Evolutionary conservation across 1,284 basidiomycete species (phyloP).

Genomic region (Lignosus rhinocerotis): DNA sequence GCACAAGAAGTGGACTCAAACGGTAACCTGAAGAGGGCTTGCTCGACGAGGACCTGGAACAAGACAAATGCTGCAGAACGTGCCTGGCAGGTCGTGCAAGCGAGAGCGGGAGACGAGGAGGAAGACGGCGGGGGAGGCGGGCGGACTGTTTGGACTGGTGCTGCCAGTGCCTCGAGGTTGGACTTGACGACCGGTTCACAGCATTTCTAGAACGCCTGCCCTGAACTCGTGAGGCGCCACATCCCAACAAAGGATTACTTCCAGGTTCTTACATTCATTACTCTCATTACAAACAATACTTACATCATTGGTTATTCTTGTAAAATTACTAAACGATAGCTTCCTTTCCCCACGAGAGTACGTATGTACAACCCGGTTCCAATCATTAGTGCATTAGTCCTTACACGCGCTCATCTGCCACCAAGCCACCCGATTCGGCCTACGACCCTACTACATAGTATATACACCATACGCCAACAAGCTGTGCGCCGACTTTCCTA

Average conservation of each 20-base stretch:
- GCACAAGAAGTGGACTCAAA: slow-evolving; percentile 18
- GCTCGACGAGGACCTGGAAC: slow-evolving; percentile 7
- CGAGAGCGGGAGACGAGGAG: slow-evolving; percentile 15
- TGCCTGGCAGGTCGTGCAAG: slow-evolving; percentile 2
- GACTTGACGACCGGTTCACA: slow-evolving; percentile 31
- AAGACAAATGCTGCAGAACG: slow-evolving; percentile 6
- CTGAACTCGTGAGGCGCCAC: slow-evolving; percentile 26
- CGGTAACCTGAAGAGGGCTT: slow-evolving; percentile 9
- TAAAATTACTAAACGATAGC: no score
- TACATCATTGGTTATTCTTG: not conserved
- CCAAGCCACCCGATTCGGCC: no score
- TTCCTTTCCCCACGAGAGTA: no score
- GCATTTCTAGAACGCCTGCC: slow-evolving; percentile 30
- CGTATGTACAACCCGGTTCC: no score
- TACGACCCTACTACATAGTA: no score
- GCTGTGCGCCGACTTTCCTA: no score
- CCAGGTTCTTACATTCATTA: slow-evolving; percentile 1
- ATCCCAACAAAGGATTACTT: not conserved
- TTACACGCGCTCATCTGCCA: no score
- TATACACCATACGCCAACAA: no score
- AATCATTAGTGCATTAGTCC: no score
- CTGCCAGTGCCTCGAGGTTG: slow-evolving; percentile 26
- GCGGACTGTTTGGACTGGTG: not conserved
- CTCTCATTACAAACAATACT: not conserved
- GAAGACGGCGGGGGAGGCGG: slow-evolving; percentile 17